Conservation (phyloP, 2,329 filamentous ascomycete genomes). For the Cladosporium sp. region DNA sequence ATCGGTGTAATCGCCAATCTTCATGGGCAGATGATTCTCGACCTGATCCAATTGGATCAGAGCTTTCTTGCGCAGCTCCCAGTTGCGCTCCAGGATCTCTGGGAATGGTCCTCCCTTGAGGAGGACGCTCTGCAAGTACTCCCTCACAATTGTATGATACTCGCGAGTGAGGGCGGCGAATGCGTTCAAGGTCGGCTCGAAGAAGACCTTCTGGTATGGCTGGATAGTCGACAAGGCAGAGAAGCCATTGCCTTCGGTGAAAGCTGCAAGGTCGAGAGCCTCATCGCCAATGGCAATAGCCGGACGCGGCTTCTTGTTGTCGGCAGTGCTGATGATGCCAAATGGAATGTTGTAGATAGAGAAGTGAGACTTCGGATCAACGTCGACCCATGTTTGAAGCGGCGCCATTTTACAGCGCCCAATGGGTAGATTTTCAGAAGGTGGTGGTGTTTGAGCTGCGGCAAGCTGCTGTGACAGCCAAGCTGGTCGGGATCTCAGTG, state of each 20-base stretch:
- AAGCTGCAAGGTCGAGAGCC: slow-evolving; percentile 64
- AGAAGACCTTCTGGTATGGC: slow-evolving; percentile 59
- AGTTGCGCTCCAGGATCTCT: slow-evolving; percentile 60
- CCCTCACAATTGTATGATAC: slow-evolving; percentile 64
- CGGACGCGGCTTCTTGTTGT: slow-evolving; percentile 54
- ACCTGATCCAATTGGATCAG: slow-evolving; percentile 58
- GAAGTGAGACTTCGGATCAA: slow-evolving; percentile 61
- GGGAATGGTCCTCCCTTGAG: slow-evolving; percentile 56
- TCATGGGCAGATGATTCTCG: slow-evolving; percentile 67
- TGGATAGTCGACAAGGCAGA: slow-evolving; percentile 53
- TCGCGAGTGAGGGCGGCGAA: slow-evolving; percentile 69
- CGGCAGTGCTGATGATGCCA: slow-evolving; percentile 67
- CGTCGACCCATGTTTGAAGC: slow-evolving; percentile 54
- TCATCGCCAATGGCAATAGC: slow-evolving; percentile 70
- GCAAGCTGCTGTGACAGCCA: not conserved
- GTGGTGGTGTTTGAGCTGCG: not conserved
- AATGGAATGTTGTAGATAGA: slow-evolving; percentile 79
- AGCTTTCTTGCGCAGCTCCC: slow-evolving; percentile 51
- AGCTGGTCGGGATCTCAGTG: not conserved
- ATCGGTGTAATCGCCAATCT: slow-evolving; percentile 70
- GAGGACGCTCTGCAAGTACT: slow-evolving; percentile 65
- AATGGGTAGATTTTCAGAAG: not conserved
- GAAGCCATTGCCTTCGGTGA: slow-evolving; percentile 58
- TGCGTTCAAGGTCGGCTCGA: slow-evolving; percentile 62
- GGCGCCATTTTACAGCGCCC: slow-evolving; percentile 25